These are phyloP conservation scores for Graphilbum ipis-grandicollis DNA, from an alignment of 2,329 filamentous ascomycete genomes.

Conservation along the genomic window DNA sequence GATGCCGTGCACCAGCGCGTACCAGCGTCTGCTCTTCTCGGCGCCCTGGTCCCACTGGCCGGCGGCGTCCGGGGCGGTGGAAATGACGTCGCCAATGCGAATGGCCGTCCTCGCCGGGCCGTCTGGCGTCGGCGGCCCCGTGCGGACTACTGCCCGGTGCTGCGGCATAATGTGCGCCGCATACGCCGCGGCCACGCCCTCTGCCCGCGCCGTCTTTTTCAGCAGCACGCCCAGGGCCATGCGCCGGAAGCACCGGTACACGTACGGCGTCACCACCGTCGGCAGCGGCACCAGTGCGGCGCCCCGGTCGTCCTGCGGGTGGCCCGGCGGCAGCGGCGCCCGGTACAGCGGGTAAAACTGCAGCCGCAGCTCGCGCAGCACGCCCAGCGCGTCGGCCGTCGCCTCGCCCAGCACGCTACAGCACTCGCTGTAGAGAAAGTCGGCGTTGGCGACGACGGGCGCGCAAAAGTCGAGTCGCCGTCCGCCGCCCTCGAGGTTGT, in stretches of 20 bases:
- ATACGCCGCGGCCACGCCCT: not conserved
- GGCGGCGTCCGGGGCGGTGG: slow-evolving; percentile 22
- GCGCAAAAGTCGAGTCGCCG: slow-evolving; percentile 40
- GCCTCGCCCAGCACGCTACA: slow-evolving; percentile 23
- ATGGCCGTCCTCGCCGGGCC: slow-evolving; percentile 15
- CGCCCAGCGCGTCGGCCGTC: slow-evolving; percentile 16
- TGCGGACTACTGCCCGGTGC: not conserved
- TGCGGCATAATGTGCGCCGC: not conserved
- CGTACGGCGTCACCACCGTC: slow-evolving; percentile 56
- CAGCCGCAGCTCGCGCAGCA: slow-evolving; percentile 34
- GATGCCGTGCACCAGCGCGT: slow-evolving; percentile 48
- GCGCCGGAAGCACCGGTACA: slow-evolving; percentile 44
- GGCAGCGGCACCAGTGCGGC: slow-evolving; percentile 5
- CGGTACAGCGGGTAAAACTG: not conserved
- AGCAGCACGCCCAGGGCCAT: slow-evolving; percentile 42
- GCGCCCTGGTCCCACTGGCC: slow-evolving; percentile 24
- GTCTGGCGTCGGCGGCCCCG: not conserved
- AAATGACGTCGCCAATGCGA: slow-evolving; percentile 29
- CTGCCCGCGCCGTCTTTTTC: slow-evolving; percentile 21
- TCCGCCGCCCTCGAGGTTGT: slow-evolving; percentile 12
- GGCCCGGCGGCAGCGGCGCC: not conserved
- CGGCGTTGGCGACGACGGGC: slow-evolving; percentile 38
- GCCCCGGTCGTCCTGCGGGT: not conserved
- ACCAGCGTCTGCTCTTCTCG: slow-evolving; percentile 50
- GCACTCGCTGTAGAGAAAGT: slow-evolving; percentile 50